A percentile compares a stretch with the other conserved stretches of the same genome.
Evolutionary conservation across 768 basidiomycete genomes (phyloP).

Genomic region (Macrolepiota fuliginosa): DNA sequence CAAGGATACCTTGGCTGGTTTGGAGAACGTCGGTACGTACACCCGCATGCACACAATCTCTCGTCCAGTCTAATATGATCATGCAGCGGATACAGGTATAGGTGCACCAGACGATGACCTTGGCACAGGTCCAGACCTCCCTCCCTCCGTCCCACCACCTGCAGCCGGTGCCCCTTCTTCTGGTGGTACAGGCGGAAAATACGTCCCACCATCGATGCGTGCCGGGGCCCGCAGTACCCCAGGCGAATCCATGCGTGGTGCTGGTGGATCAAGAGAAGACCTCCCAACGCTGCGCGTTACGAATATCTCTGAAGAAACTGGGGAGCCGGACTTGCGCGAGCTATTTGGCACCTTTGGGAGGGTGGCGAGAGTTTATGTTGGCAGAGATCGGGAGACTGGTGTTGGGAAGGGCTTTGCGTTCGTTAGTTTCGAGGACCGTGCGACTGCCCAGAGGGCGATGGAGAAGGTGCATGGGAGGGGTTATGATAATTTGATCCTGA

Average conservation of each 20-base stretch:
- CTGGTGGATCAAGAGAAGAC: slow-evolving; percentile 73
- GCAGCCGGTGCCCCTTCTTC: too few relatives aligned
- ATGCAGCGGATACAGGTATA: slow-evolving; percentile 22
- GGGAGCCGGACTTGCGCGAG: slow-evolving; percentile 91
- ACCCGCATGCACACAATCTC: background rate
- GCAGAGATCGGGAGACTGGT: slow-evolving; percentile 91
- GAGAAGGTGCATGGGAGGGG: slow-evolving; percentile 90
- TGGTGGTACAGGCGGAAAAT: slow-evolving; percentile 66
- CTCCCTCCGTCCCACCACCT: slow-evolving; percentile 17
- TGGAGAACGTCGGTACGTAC: slow-evolving; percentile 56
- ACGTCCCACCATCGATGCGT: slow-evolving; percentile 93
- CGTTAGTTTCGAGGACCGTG: slow-evolving; percentile 87
- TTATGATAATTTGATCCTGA: slow-evolving; percentile 87
- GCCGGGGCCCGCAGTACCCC: slow-evolving; percentile 51
- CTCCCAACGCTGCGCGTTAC: slow-evolving; percentile 96
- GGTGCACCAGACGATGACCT: slow-evolving; percentile 40
- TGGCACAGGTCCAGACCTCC: slow-evolving; percentile 29
- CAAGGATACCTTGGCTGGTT: slow-evolving; percentile 86
- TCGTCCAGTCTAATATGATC: background rate
- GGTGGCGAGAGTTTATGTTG: slow-evolving; percentile 89
- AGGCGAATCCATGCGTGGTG: slow-evolving; percentile 77
- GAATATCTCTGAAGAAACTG: slow-evolving; percentile 93
- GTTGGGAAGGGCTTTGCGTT: slow-evolving; percentile 97
- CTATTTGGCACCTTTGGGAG: slow-evolving; percentile 86
- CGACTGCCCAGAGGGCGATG: slow-evolving; percentile 82